These are phyloP conservation scores for Mycena maculata DNA, from an alignment of 768 basidiomycete species.

Conservation along the genomic window DNA sequence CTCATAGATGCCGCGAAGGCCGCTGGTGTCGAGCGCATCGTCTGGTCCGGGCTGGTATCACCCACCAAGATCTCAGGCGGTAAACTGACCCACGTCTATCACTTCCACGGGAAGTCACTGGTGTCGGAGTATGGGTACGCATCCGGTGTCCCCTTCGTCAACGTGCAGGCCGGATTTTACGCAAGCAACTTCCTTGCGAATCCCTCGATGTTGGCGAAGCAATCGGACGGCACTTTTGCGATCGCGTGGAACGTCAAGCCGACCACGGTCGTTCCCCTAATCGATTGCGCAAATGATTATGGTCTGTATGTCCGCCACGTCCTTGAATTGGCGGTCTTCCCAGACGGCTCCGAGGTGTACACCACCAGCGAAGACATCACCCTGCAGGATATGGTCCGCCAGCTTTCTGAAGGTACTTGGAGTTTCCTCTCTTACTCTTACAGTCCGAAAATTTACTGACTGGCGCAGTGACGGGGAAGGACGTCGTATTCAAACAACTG, in stretches of 20 bases:
- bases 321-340: slow-evolving; percentile 19
- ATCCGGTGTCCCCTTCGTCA: slow-evolving; percentile 21
- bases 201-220: neutral
- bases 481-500: slow-evolving; percentile 6
- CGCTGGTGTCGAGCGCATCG: slow-evolving; percentile 7
- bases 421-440: too few relatives aligned
- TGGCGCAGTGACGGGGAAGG: slow-evolving; percentile 14
- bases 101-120: slow-evolving; percentile 22
- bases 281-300: slow-evolving; percentile 26
- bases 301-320: slow-evolving; percentile 24
- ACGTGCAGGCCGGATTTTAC: slow-evolving; percentile 29
- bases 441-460: too few relatives aligned
- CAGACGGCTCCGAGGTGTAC: neutral
- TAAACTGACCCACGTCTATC: neutral
- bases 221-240: slow-evolving; percentile 8
- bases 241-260: slow-evolving; percentile 1
- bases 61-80: slow-evolving; percentile 5
- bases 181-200: slow-evolving; percentile 10
- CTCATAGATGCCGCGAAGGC: slow-evolving; percentile 30
- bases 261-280: slow-evolving; percentile 7
- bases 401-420: slow-evolving; percentile 12
- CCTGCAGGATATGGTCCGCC: neutral
- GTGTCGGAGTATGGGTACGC: slow-evolving; percentile 19
- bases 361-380: slow-evolving; percentile 16
- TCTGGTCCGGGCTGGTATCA: slow-evolving; percentile 24